These are phyloP conservation scores for Yamadazyma membranifaciens DNA, from an alignment of 1,139 yeast species.

Conservation along the genomic window DNA sequence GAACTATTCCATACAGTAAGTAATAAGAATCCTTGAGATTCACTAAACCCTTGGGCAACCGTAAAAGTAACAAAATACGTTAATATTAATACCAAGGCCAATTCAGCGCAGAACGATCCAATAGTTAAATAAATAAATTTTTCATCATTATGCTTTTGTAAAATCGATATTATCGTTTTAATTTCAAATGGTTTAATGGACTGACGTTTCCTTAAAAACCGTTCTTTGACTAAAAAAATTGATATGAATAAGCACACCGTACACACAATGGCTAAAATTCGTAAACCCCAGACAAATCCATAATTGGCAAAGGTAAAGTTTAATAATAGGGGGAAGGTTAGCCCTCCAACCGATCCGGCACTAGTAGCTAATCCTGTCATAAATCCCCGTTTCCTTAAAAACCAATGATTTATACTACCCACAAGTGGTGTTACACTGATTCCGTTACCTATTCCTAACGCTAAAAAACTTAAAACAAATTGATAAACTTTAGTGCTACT, in stretches of 20 bases:
- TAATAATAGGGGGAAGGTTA: slow-evolving; percentile 33
- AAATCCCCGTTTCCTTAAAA: slow-evolving; percentile 30
- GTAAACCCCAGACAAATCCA: slow-evolving; percentile 37
- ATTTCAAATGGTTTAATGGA: not conserved
- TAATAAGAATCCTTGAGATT: slow-evolving; percentile 48
- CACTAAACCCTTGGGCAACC: slow-evolving; percentile 49
- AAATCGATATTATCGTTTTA: slow-evolving; percentile 3
- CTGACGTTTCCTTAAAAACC: slow-evolving; percentile 19
- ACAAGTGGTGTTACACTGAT: slow-evolving; percentile 36
- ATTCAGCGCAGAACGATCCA: slow-evolving; percentile 50
- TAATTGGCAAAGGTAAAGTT: slow-evolving; percentile 27
- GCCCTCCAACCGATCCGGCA: slow-evolving; percentile 42
- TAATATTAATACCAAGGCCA: slow-evolving; percentile 49
- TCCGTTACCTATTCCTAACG: slow-evolving; percentile 36
- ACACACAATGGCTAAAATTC: slow-evolving; percentile 33
- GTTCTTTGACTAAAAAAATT: slow-evolving; percentile 43
- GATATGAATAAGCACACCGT: slow-evolving; percentile 34
- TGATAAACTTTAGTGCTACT: slow-evolving; percentile 29
- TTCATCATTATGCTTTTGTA: slow-evolving; percentile 16
- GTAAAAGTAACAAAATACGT: slow-evolving; percentile 60
- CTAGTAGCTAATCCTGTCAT: slow-evolving; percentile 38
- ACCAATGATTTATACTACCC: slow-evolving; percentile 42
- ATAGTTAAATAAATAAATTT: slow-evolving; percentile 24
- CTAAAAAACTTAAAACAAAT: slow-evolving; percentile 32
- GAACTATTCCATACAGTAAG: slow-evolving; percentile 58